A percentile compares a stretch with the other conserved stretches of the same genome.
phyloP scores from a whole-genome alignment of 495 filamentous ascomycete species.

The Annulohypoxylon maeteangense region DNA sequence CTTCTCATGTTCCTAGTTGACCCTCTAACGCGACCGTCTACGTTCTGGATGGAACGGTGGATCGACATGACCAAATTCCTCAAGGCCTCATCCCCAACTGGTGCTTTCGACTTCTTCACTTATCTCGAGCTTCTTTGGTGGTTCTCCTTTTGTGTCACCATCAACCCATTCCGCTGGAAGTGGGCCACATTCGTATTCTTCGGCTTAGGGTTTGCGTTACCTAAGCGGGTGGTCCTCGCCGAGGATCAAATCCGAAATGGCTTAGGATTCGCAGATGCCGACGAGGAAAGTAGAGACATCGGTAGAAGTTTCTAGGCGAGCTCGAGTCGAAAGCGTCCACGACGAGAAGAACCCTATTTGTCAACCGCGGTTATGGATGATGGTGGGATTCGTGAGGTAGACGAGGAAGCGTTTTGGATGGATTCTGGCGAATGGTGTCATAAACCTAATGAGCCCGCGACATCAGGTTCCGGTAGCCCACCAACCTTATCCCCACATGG shows the following conservation, averaged over 20 bases:
- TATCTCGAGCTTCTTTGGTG: slow-evolving; percentile 86
- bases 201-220: slow-evolving; percentile 74
- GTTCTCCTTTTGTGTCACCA: slow-evolving; percentile 79
- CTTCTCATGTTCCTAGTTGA: slow-evolving; percentile 87
- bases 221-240: slow-evolving; percentile 69
- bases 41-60: slow-evolving; percentile 84
- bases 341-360: neutral
- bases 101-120: slow-evolving; percentile 88
- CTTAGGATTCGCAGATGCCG: slow-evolving; percentile 47
- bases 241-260: slow-evolving; percentile 69
- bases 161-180: slow-evolving; percentile 90
- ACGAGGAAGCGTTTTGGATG: neutral
- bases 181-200: slow-evolving; percentile 82
- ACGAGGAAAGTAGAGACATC: slow-evolving; percentile 36
- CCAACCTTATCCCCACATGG: neutral
- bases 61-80: slow-evolving; percentile 84
- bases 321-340: slow-evolving; percentile 60
- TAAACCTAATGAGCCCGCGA: too few species aligned
- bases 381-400: neutral
- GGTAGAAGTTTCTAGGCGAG: slow-evolving; percentile 70
- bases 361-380: neutral
- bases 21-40: slow-evolving; percentile 74
- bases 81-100: slow-evolving; percentile 73
- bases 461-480: too few species aligned
- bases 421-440: neutral